Conservation (phyloP, 1,284 basidiomycete species). For the Fomes fomentarius region DNA sequence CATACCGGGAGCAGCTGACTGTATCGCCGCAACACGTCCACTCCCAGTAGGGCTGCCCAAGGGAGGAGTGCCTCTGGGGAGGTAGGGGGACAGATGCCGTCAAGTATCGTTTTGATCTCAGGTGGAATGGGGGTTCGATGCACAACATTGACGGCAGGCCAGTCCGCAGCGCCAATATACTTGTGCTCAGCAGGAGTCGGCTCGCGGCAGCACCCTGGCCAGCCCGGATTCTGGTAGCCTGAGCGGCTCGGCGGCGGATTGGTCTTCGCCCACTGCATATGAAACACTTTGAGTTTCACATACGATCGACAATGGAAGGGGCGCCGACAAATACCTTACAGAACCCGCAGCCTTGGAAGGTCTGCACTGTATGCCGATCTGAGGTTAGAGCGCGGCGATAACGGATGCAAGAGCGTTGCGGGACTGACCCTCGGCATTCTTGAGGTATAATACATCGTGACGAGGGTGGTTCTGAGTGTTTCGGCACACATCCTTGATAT, state of each 20-base stretch:
- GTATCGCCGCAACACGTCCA: slow-evolving; percentile 29
- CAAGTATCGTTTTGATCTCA: slow-evolving; percentile 68
- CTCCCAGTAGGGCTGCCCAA: slow-evolving; percentile 34
- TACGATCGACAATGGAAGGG: slow-evolving; percentile 30
- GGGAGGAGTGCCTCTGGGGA: slow-evolving; percentile 28
- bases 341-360: slow-evolving; percentile 82
- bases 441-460: slow-evolving; percentile 73
- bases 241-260: slow-evolving; percentile 55
- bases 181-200: slow-evolving; percentile 60
- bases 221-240: slow-evolving; percentile 70
- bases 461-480: slow-evolving; percentile 73
- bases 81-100: slow-evolving; percentile 42
- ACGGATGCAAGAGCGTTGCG: slow-evolving; percentile 14
- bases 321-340: slow-evolving; percentile 63
- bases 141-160: slow-evolving; percentile 74
- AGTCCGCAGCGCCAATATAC: slow-evolving; percentile 72
- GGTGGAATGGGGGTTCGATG: slow-evolving; percentile 70
- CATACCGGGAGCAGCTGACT: slow-evolving; percentile 40
- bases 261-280: slow-evolving; percentile 64
- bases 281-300: slow-evolving; percentile 30
- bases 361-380: slow-evolving; percentile 55
- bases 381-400: slow-evolving; percentile 25
- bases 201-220: slow-evolving; percentile 83
- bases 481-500: slow-evolving; percentile 71
- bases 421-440: slow-evolving; percentile 78